Evolutionary conservation across 1,284 basidiomycete species (phyloP).

Genomic region (Rugosomyces carneus): DNA sequence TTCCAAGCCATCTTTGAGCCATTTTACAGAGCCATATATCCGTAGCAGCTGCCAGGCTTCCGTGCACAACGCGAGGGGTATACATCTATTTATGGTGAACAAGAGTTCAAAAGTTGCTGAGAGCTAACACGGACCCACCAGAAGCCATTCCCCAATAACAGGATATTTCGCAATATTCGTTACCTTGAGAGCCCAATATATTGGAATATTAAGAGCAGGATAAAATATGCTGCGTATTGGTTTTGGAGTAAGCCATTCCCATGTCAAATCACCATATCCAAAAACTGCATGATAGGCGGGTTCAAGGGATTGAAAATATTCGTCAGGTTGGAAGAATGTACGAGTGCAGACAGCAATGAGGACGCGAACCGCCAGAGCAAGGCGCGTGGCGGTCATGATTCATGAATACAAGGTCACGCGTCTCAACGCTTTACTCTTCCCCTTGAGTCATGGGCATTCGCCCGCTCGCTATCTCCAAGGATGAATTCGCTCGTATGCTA

Average conservation of each 20-base stretch:
- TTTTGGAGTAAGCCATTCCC: conserved; percentile 86
- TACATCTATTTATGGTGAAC: conserved; percentile 13
- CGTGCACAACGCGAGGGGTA: conserved; percentile 76
- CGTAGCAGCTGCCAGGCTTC: conserved; percentile 72
- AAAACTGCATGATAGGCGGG: conserved; percentile 87
- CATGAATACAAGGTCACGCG: conserved; percentile 1
- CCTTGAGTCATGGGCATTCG: conserved; percentile 8
- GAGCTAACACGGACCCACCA: conserved; percentile 45
- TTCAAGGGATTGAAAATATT: conserved; percentile 94
- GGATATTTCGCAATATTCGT: conserved; percentile 41
- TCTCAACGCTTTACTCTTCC: neutral
- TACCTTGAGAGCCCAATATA: conserved; percentile 67
- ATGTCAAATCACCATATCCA: conserved; percentile 88
- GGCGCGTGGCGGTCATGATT: conserved; percentile 13
- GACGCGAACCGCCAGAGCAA: conserved; percentile 44
- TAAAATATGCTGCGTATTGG: conserved; percentile 72
- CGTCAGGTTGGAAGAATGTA: conserved; percentile 97
- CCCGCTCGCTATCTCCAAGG: conserved; percentile 27
- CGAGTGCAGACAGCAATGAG: conserved; percentile 63
- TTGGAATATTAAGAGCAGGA: conserved; percentile 70
- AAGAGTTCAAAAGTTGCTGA: neutral
- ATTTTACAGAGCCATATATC: conserved; percentile 74
- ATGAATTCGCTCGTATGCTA: conserved; percentile 41
- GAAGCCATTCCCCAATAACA: conserved; percentile 34
- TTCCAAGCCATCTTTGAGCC: conserved; percentile 54